Evolutionary conservation across 2,329 filamentous ascomycete species (phyloP), one percentile per base, ranked within the genome.

Genomic region (Neopestalotiopsis rosae): DNA sequence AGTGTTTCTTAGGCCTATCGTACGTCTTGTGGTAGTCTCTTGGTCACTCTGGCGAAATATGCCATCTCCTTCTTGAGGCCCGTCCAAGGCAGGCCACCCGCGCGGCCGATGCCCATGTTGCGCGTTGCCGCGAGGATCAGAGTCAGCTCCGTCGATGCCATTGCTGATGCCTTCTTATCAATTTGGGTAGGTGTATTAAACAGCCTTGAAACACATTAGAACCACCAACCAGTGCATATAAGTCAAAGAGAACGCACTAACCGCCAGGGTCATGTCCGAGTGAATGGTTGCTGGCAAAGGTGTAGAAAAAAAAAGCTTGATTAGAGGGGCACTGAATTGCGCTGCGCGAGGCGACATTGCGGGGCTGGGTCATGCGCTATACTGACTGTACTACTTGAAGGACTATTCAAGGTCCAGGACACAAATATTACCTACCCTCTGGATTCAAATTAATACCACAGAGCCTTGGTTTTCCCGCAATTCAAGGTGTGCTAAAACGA

Each of bases 81-180:
- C 0, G 92, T 93, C 96, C 96, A 99, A 4, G 96, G 96, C 67
- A 99, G 89, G 3, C 86, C 87, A 70, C 94, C 94, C 69, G 87
- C 86, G 61, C 89, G 86, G 69, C 96, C 96, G 76, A 99, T 98
- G 78, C 96, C 96, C 85, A 98, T 93, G 75, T 86, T 89, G 66
- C 91, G 91, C n/a, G 95, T 97, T 20, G 95, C 92, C n/a, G 94
- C 95, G 75, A 98, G 94, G 80, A 98, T 92, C 75, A 98, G 88
- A n/a, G 94, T 98, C 67, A 98, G 84, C 73, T 94, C 91, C 66
- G 83, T 78, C 62, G 81, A 75, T 69, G 76, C 72, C 72, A 70
- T 69, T n/a, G 59, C 59, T 14, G n/a, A 9, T 20, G 7, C n/a
- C n/a, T 10, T 52, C 17, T 5, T 52, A n/a, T 52, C 6, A 3